phyloP scores from a whole-genome alignment of 116 monocot genomes.

The Trichopus zeylanicus region DNA sequence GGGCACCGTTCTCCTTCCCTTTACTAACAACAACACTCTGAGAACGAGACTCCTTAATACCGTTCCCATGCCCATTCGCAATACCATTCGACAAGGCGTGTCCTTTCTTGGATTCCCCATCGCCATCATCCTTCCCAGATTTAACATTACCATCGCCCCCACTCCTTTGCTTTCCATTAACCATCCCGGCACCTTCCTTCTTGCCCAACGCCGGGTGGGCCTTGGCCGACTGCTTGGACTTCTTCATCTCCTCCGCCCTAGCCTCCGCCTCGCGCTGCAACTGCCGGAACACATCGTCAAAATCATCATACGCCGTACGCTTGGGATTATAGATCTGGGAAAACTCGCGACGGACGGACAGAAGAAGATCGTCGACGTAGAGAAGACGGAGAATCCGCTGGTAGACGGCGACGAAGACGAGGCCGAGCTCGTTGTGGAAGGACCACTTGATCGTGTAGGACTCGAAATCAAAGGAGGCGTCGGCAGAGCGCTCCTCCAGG shows the following conservation, averaged over 20 bases:
- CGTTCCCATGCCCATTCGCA: conserved; percentile 23
- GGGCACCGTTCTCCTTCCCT: conserved; percentile 52
- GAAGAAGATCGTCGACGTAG: conserved; percentile 85
- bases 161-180: conserved; percentile 21
- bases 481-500: conserved; percentile 93
- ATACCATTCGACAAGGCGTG: conserved; percentile 19
- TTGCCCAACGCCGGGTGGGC: conserved; percentile 13
- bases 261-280: conserved; percentile 80
- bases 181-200: conserved; percentile 27
- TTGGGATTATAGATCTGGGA: conserved; percentile 71
- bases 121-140: conserved; percentile 53
- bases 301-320: conserved; percentile 52
- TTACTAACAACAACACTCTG: conserved; percentile 20
- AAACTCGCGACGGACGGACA: conserved; percentile 63
- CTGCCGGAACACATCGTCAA: conserved; percentile 78
- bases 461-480: conserved; percentile 62
- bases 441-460: conserved; percentile 83
- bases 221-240: conserved; percentile 45
- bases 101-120: conserved; percentile 28
- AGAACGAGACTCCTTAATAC: conserved; percentile 17
- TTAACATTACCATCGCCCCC: conserved; percentile 8
- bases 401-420: conserved; percentile 91
- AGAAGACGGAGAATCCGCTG: conserved; percentile 83
- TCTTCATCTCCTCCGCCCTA: conserved; percentile 79
- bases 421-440: conserved; percentile 92